Evolutionary conservation across 768 basidiomycete genomes (phyloP), one percentile per base, ranked within the genome.

Genomic region (Naganishia friedmannii): DNA sequence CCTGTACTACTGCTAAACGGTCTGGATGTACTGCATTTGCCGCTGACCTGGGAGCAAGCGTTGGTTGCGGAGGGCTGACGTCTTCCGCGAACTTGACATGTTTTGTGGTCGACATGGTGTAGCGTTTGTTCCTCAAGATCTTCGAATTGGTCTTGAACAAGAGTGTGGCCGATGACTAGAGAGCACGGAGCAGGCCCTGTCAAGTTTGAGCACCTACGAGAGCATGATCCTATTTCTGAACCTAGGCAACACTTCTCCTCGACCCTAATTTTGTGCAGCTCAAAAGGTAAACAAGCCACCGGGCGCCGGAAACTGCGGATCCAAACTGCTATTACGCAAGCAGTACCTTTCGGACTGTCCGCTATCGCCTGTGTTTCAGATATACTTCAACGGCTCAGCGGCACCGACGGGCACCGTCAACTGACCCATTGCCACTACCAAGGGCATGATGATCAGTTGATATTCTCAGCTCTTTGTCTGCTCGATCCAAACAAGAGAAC

Each of bases 361-460:
- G 57, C 37, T 58, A 23, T 58, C 57, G 37, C 57, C 57, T 32
- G 57, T 58, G 57, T 58, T 58, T 58, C 57, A 58, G 57, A 58
- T 23, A 32, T 42, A 42, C 42, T 42, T 37, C 34, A 37, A 12
- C 34, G 34, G 34, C 34, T 37, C 19, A 17, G 21, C 34, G 19
- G 48, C n/a, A 51, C 48, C 48, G 48, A 26, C 48, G 23, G n/a
- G n/a, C 48, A 13, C 3, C 21, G 48, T 51, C 15, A 13, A 42
- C n/a, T 51, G 48, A 51, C 13, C n/a, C 48, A n/a, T 51, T 21
- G 48, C 48, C 48, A 23, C 48, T 21, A 26, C 48, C 48, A 51
- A 26, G 48, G 48, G 42, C 42, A 51, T 51, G 48, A 3, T n/a
- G 6, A 23, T 8, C n/a, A 7, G 12, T n/a, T 21, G 4, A 23